Evolutionary conservation across 768 basidiomycete genomes (phyloP), one percentile per base, ranked within the genome.

Genomic region (Lactifluus piperatus): DNA sequence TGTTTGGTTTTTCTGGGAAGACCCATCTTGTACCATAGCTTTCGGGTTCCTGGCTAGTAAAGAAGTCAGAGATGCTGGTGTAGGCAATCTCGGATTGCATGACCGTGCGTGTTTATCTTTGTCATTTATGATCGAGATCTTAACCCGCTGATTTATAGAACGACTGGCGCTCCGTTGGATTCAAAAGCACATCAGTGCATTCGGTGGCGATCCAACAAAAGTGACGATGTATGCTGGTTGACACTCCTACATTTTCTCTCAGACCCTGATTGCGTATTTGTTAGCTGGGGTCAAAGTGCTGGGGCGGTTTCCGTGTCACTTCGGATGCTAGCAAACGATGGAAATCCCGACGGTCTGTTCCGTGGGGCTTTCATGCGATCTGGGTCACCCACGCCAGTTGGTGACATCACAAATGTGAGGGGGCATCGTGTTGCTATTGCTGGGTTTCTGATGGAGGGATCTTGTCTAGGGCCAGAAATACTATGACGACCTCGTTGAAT

Each of bases 131-230:
- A 3, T n/a, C 16, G 11, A 20, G 24, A 1, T 29, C n/a, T 7
- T 16, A 47, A 9, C 2, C 39, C 14, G 29, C 16, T 32, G 37
- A 27, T 26, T 58, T 20, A 55, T 68, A 85, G 79, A 82, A 66
- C 74, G 81, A n/a, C 69, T 78, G 39, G 83, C 83, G 1, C 65
- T 88, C 5, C 69, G 78, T 54, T 87, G 86, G 85, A 71, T 87
- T 2, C 79, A 84, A 60, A 79, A 82, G 66, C 68, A 88, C 66
- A 84, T 87, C 56, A 63, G 68, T 32, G 71, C 71, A 5, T 88
- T 86, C 64, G 84, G 85, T 1, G 86, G 86, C 10, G 82, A 87
- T 67, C 78, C 80, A 0, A 68, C 67, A 5, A 83, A 80, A 68
- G 83, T 83, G 2, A 81, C 80, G 0, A 76, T 81, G 78, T 82